These are phyloP conservation scores for Lepidium aucheri DNA, from an alignment of 345 rosid genomes.

Conservation along the genomic window DNA sequence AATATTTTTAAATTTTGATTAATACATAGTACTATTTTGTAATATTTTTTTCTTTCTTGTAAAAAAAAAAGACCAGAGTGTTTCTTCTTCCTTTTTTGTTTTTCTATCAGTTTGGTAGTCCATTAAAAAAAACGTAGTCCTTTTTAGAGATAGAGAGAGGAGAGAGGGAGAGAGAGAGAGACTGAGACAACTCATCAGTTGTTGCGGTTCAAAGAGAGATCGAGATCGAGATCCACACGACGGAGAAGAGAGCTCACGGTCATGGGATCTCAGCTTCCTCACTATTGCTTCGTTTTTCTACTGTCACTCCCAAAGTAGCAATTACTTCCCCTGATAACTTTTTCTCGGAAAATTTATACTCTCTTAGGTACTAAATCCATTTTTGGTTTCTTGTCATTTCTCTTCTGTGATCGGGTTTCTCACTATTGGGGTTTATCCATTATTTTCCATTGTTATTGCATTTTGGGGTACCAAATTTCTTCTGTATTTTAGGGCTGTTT, in stretches of 20 bases:
- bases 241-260: constrained; percentile 17
- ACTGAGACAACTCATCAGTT: constrained; percentile 27
- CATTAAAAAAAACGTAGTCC: constrained; percentile 14
- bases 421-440: not conserved
- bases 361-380: constrained; percentile 4
- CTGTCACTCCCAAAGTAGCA: constrained; percentile 24
- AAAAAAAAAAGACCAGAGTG: not conserved
- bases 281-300: constrained; percentile 16
- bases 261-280: constrained; percentile 20
- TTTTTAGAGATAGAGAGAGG: constrained; percentile 9
- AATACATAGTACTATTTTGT: not conserved
- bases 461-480: not conserved
- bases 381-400: not conserved
- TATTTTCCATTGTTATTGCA: not conserved
- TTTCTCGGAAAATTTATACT: not conserved
- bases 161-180: constrained; percentile 2
- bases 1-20: not conserved
- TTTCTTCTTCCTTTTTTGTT: constrained; percentile 14
- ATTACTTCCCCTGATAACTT: constrained; percentile 8
- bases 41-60: not conserved
- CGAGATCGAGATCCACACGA: constrained; percentile 28
- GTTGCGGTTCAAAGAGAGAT: constrained; percentile 11
- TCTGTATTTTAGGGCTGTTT: not conserved
- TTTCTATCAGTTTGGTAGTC: constrained; percentile 21
- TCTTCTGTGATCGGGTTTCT: not conserved